These are phyloP conservation scores for Xylariaceae sp. DNA, from an alignment of 2,329 filamentous ascomycete genomes.

Conservation along the genomic window DNA sequence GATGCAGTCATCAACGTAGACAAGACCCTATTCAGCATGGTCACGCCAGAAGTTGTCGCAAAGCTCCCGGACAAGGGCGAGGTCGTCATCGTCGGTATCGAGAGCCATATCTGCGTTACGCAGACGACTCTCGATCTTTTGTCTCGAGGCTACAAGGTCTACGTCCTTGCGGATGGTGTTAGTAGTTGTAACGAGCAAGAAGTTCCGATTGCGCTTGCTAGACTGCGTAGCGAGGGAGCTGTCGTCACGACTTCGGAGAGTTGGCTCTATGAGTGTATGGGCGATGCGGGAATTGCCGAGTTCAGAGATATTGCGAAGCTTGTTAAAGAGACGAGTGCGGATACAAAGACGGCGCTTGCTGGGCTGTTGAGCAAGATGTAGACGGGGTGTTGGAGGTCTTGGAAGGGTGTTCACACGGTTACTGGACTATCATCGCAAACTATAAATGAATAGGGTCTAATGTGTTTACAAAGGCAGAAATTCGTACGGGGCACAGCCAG, in stretches of 20 bases:
- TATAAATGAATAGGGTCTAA: too few species aligned
- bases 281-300: conserved; percentile 70
- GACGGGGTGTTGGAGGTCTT: neutral
- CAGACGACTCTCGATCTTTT: conserved; percentile 82
- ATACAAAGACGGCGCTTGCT: conserved; percentile 67
- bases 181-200: conserved; percentile 84
- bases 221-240: conserved; percentile 73
- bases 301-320: conserved; percentile 73
- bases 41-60: conserved; percentile 62
- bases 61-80: conserved; percentile 43
- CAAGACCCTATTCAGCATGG: conserved; percentile 91
- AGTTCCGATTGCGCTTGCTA: conserved; percentile 71
- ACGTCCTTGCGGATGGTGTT: conserved; percentile 85
- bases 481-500: too few species aligned
- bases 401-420: neutral
- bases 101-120: conserved; percentile 90
- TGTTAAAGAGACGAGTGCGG: conserved; percentile 72
- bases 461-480: too few species aligned
- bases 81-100: conserved; percentile 84
- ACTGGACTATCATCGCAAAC: neutral
- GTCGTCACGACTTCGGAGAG: conserved; percentile 85
- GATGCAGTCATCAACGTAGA: conserved; percentile 61
- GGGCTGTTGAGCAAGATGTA: conserved; percentile 63
- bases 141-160: conserved; percentile 72
- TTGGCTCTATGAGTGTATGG: conserved; percentile 84